Evolutionary conservation across 116 monocot species (phyloP), one percentile per base, ranked within the genome.

Genomic region (Zostera marina): DNA sequence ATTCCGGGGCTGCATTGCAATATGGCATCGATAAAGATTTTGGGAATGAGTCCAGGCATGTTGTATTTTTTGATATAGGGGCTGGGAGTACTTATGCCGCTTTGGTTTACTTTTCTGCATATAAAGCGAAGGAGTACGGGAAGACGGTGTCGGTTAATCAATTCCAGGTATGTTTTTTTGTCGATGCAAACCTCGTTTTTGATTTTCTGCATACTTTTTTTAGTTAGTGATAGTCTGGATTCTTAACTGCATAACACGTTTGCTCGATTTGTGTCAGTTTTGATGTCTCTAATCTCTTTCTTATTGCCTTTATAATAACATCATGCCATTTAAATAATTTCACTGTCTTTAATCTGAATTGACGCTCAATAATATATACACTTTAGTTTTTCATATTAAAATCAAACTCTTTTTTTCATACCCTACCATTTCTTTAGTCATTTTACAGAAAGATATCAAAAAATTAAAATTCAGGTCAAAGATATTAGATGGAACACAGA

Each of bases 21-120:
- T 99, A 99, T 66, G 99, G 91, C 39, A 87, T 99, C 25, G 99
- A 87, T 54, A 99, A 99, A 65, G 81, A 99, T 62, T 91, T 99
- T 65, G 69, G 77, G 0, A 91, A 99, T 21, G 75, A 72, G 64
- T 99, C 99, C 3, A 63, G 87, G 58, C 70, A 99, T 72, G 91
- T 99, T 9, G 67, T 99, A 42, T 69, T 99, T 26, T 99, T 91
- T 57, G 91, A 99, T 61, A 99, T 99, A 87, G 99, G 99, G 1
- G 54, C 99, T 1, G 65, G 81, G 25, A 91, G 87, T 57, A 87
- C 99, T 3, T 99, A 99, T 57, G 91, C 99, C 0, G 81, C 91
- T 8, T 62, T 99, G 54, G 81, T 99, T 38, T 76, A 87, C 63
- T 99, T 81, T 67, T 99, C 99, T 1, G 76, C 91, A 0, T 99